Evolutionary conservation across 352 stramenopile genomes (phyloP).

Genomic region (Aphanomyces invadans): DNA sequence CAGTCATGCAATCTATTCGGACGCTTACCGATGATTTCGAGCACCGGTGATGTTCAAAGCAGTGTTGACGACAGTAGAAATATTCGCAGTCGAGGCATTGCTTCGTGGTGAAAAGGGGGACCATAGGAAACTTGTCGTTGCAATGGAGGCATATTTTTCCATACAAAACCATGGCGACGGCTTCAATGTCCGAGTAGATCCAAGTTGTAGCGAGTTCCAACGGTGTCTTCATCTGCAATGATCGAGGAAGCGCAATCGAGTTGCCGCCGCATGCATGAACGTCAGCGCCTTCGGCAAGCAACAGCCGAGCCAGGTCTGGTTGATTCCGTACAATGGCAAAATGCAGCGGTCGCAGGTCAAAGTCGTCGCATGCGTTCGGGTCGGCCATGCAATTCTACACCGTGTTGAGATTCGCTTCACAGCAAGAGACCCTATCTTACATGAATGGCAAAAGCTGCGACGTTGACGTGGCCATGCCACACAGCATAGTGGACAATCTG

Average conservation of each 20-base stretch:
- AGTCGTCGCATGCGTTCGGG: constrained; percentile 65
- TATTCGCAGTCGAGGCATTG: not conserved
- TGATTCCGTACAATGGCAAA: constrained; percentile 73
- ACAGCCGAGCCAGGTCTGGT: constrained; percentile 57
- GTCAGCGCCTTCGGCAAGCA: constrained; percentile 50
- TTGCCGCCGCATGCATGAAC: constrained; percentile 28
- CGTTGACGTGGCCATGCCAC: constrained; percentile 48
- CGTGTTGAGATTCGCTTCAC: not conserved
- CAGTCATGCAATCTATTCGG: too few relatives aligned
- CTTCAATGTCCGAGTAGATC: constrained; percentile 58
- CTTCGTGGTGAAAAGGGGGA: not conserved
- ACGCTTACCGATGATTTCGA: too few relatives aligned
- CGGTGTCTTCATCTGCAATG: constrained; percentile 34
- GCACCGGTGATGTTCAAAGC: constrained; percentile 5
- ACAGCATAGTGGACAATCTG: constrained; percentile 62
- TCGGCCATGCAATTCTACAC: constrained; percentile 34
- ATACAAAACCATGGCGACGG: constrained; percentile 53
- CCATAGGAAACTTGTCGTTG: constrained; percentile 48
- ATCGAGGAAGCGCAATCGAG: constrained; percentile 31
- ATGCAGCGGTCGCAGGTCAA: constrained; percentile 59
- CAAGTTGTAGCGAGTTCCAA: constrained; percentile 52
- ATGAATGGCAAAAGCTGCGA: constrained; percentile 62
- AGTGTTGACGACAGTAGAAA: constrained; percentile 1
- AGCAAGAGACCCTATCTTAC: constrained; percentile 22
- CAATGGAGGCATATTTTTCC: constrained; percentile 72